Evolutionary conservation across 257 asterid species (phyloP).

Genomic region (Nicotiana benthamiana): DNA sequence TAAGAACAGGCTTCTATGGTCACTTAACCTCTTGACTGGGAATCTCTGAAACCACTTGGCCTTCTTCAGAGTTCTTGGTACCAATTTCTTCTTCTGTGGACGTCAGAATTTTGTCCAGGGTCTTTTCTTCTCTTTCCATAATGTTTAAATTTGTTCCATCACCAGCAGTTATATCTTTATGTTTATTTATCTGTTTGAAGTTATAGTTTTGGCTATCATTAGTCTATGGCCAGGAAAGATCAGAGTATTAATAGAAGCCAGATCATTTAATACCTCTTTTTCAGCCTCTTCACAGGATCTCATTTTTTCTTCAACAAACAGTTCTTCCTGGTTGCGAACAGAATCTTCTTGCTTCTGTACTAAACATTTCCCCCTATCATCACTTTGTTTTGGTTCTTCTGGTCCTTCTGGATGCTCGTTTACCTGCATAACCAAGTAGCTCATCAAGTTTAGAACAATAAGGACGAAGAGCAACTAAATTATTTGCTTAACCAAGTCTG

Average conservation of each 20-base stretch:
- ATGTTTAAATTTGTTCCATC: background rate
- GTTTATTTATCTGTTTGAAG: constrained; percentile 4
- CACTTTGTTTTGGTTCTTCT: background rate
- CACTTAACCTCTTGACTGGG: constrained; percentile 10
- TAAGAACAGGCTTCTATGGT: background rate
- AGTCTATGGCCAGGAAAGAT: background rate
- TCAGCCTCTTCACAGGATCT: background rate
- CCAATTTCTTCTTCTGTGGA: background rate
- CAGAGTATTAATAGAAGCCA: background rate
- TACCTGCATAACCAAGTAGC: background rate
- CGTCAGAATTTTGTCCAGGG: background rate
- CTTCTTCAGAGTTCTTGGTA: background rate
- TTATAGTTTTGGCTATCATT: background rate
- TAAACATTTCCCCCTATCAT: background rate
- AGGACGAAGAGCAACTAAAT: background rate
- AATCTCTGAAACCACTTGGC: background rate
- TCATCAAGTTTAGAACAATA: background rate
- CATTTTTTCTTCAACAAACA: background rate
- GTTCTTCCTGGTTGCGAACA: background rate
- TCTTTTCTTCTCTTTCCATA: background rate
- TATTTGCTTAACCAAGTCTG: background rate
- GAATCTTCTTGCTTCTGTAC: background rate
- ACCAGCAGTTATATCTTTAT: background rate
- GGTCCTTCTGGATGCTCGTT: background rate
- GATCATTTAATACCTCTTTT: background rate